Conservation (phyloP, 1,139 yeast genomes). For the Yueomyces sp. region DNA sequence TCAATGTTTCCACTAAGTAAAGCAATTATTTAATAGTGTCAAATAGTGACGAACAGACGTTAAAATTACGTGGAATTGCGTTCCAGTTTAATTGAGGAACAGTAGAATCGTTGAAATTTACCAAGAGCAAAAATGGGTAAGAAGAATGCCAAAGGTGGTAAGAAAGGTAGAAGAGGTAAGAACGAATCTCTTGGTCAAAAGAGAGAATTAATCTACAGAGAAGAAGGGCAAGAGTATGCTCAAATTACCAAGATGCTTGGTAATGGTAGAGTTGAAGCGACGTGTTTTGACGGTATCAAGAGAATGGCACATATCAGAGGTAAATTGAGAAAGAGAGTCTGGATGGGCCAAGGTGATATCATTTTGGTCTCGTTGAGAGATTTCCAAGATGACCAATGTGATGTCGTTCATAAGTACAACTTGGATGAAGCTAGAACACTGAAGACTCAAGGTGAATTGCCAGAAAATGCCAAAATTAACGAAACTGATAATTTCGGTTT, state of each 20-base stretch:
- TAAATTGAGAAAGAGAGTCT: constrained; percentile 96
- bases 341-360: constrained; percentile 99
- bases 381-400: constrained; percentile 97
- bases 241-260: constrained; percentile 98
- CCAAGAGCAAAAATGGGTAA: constrained; percentile 20
- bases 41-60: no score
- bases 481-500: constrained; percentile 96
- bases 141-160: constrained; percentile 32
- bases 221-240: constrained; percentile 97
- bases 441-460: constrained; percentile 93
- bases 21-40: no score
- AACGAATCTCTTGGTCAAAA: constrained; percentile 83
- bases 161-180: constrained; percentile 97
- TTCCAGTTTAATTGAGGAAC: no score
- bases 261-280: constrained; percentile 91
- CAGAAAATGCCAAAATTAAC: constrained; percentile 91
- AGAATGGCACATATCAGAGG: constrained; percentile 98
- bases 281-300: constrained; percentile 85
- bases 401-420: constrained; percentile 91
- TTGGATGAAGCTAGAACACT: constrained; percentile 97
- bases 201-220: constrained; percentile 85
- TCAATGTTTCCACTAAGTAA: no score
- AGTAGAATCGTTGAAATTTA: no score
- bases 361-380: constrained; percentile 92
- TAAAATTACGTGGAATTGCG: no score